These are phyloP conservation scores for Boehmeria nivea DNA, from an alignment of 306 rosid genomes.

Conservation along the genomic window DNA sequence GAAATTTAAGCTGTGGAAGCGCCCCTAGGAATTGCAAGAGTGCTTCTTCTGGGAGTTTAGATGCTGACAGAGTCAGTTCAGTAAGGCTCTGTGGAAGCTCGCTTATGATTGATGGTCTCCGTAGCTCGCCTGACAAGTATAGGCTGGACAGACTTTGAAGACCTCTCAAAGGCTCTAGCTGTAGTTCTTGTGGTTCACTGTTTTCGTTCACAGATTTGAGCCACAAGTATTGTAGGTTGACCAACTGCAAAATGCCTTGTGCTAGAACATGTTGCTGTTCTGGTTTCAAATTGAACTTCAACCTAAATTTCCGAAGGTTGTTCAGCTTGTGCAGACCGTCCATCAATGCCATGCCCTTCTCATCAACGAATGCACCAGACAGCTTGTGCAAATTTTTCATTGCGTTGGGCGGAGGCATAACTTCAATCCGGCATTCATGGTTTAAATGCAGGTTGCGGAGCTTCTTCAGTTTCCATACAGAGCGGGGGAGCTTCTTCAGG, in stretches of 20 bases:
- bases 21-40: neutral
- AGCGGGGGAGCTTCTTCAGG: neutral
- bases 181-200: neutral
- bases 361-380: slow-evolving; percentile 9
- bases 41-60: neutral
- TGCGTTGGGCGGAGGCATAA: neutral
- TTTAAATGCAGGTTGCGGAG: slow-evolving; percentile 14
- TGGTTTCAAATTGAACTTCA: slow-evolving; percentile 1
- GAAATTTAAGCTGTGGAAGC: slow-evolving; percentile 8
- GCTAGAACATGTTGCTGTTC: slow-evolving; percentile 8
- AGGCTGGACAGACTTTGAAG: slow-evolving; percentile 2
- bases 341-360: neutral
- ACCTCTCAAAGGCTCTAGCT: neutral
- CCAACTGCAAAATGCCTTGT: neutral
- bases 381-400: slow-evolving; percentile 15
- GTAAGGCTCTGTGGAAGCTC: slow-evolving; percentile 14
- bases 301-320: slow-evolving; percentile 15
- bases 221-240: slow-evolving; percentile 8
- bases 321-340: neutral
- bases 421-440: neutral
- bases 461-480: slow-evolving; percentile 17
- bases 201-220: slow-evolving; percentile 4
- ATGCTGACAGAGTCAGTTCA: slow-evolving; percentile 17
- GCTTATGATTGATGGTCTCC: neutral
- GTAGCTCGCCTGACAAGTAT: slow-evolving; percentile 3